These are phyloP conservation scores for Collariella sp. DNA, from an alignment of 495 filamentous ascomycete species.

Conservation along the genomic window DNA sequence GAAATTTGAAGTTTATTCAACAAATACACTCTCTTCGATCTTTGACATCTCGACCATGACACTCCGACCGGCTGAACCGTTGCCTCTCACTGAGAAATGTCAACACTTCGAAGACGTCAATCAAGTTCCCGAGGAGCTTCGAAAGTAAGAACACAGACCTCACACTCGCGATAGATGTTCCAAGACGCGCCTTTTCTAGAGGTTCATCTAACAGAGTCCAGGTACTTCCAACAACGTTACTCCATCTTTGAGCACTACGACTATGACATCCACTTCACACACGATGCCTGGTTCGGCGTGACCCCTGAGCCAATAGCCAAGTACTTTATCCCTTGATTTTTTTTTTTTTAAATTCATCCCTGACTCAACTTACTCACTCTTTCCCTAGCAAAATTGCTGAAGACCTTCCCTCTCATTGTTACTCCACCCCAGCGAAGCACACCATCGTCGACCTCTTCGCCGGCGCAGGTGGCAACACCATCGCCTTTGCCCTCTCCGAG, in stretches of 20 bases:
- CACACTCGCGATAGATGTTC: background rate
- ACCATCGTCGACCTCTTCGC: conserved; percentile 80
- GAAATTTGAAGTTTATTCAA: background rate
- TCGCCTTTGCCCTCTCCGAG: conserved; percentile 74
- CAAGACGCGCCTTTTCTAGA: too few relatives aligned
- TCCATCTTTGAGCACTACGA: conserved; percentile 75
- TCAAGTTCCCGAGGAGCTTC: conserved; percentile 47
- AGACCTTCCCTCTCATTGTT: conserved; percentile 48
- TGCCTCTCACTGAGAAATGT: conserved; percentile 45
- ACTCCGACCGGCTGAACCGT: conserved; percentile 15
- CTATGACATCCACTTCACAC: conserved; percentile 80
- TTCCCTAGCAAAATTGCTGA: conserved; percentile 61
- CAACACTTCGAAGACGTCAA: conserved; percentile 55
- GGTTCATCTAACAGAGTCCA: conserved; percentile 27
- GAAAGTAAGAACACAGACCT: background rate
- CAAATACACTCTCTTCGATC: background rate
- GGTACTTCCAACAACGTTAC: conserved; percentile 84
- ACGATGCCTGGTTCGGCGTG: conserved; percentile 91
- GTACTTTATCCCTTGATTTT: conserved; percentile 38
- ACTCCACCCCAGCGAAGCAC: conserved; percentile 30
- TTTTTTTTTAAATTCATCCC: background rate
- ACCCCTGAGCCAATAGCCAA: conserved; percentile 84
- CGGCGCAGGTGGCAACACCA: conserved; percentile 89
- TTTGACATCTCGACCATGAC: conserved; percentile 4
- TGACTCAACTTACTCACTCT: conserved; percentile 6